Evolutionary conservation across 768 basidiomycete species (phyloP).

Genomic region (Collybia sordida): DNA sequence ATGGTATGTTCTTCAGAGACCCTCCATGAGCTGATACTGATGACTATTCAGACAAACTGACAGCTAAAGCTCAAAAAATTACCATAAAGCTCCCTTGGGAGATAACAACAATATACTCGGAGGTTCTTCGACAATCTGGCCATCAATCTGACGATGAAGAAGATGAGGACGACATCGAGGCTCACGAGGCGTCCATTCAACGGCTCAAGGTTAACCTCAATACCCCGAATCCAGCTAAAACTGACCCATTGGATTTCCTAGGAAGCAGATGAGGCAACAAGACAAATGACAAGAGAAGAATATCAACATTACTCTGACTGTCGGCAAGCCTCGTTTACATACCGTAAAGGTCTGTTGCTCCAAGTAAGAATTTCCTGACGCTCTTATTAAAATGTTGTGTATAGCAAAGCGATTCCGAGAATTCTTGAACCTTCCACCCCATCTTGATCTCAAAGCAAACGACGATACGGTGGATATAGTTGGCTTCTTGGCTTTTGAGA

Average conservation of each 20-base stretch:
- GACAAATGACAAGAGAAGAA: constrained; percentile 95
- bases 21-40: not conserved
- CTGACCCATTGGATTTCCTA: constrained; percentile 22
- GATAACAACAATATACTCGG: constrained; percentile 87
- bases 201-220: constrained; percentile 61
- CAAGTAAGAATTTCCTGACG: not conserved
- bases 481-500: constrained; percentile 95
- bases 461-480: constrained; percentile 97
- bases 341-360: constrained; percentile 78
- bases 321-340: constrained; percentile 95
- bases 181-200: constrained; percentile 90
- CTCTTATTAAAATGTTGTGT: not conserved
- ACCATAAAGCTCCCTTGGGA: constrained; percentile 98
- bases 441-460: constrained; percentile 85
- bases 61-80: constrained; percentile 86
- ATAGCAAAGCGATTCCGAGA: constrained; percentile 93
- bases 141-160: constrained; percentile 93
- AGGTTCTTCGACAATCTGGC: constrained; percentile 71
- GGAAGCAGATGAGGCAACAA: constrained; percentile 95
- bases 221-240: not conserved
- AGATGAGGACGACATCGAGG: constrained; percentile 95
- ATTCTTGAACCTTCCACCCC: constrained; percentile 85
- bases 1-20: constrained; percentile 46
- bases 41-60: constrained; percentile 60
- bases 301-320: constrained; percentile 98